These are phyloP conservation scores for Russula ochroleuca DNA, from an alignment of 768 basidiomycete genomes.

Conservation along the genomic window DNA sequence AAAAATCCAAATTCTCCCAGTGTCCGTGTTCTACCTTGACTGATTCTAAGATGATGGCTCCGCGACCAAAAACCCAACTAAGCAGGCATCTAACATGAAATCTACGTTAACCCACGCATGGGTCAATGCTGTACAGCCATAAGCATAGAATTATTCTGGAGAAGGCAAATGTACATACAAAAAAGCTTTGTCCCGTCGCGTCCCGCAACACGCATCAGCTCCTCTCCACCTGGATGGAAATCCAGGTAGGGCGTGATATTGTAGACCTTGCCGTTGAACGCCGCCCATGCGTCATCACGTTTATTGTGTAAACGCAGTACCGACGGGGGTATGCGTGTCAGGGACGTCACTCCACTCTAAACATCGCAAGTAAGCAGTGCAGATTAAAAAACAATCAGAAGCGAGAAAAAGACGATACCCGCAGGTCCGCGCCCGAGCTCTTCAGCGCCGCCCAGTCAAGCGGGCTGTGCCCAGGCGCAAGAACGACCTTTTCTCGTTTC, in stretches of 20 bases:
- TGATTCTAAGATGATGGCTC: constrained; percentile 46
- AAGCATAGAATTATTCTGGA: not conserved
- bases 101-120: constrained; percentile 98
- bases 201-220: constrained; percentile 92
- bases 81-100: constrained; percentile 88
- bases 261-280: constrained; percentile 90
- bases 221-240: constrained; percentile 94
- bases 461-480: constrained; percentile 87
- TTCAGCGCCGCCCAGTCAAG: constrained; percentile 93
- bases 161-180: constrained; percentile 47
- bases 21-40: not conserved
- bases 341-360: constrained; percentile 55
- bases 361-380: constrained; percentile 8
- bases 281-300: constrained; percentile 87
- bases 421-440: constrained; percentile 70
- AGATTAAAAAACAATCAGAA: not conserved
- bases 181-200: constrained; percentile 94
- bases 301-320: constrained; percentile 78
- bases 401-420: constrained; percentile 44
- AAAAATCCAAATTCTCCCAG: no score
- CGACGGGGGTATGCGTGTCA: constrained; percentile 70
- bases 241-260: constrained; percentile 90
- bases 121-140: constrained; percentile 58
- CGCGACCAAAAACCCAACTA: constrained; percentile 84
- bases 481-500: constrained; percentile 72